phyloP scores from a whole-genome alignment of 2,329 filamentous ascomycete genomes.

The Fusarium metavorans region DNA sequence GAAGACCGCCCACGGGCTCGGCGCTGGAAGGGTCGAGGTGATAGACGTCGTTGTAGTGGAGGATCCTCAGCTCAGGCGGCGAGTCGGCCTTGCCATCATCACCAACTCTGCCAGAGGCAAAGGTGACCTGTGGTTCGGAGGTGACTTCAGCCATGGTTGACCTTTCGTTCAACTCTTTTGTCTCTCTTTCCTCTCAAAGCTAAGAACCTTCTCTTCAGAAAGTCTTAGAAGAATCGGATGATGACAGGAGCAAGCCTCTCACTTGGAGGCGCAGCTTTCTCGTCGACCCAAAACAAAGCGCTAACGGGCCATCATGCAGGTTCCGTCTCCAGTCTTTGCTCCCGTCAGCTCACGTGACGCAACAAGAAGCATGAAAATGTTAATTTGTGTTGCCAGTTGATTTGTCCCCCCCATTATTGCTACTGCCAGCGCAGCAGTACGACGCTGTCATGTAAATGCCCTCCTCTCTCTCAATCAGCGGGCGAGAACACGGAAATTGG shows the following conservation, averaged over 20 bases:
- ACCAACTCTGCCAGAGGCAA: slow-evolving; percentile 40
- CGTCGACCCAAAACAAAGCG: slow-evolving; percentile 17
- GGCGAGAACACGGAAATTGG: background rate
- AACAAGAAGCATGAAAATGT: background rate
- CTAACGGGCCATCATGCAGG: slow-evolving; percentile 37
- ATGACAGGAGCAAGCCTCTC: slow-evolving; percentile 29
- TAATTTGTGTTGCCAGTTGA: slow-evolving; percentile 31
- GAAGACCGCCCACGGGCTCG: slow-evolving; percentile 84
- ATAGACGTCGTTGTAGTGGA: slow-evolving; percentile 96
- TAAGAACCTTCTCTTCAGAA: background rate
- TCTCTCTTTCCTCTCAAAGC: too few species aligned
- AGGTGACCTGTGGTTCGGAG: slow-evolving; percentile 45
- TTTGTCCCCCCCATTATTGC: slow-evolving; percentile 14
- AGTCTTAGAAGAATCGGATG: slow-evolving; percentile 13
- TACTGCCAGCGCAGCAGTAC: slow-evolving; percentile 16
- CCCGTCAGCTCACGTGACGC: slow-evolving; percentile 33
- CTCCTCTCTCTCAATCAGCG: slow-evolving; percentile 18
- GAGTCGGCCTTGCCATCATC: slow-evolving; percentile 30
- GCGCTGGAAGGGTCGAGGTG: slow-evolving; percentile 82
- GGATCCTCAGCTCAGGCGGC: slow-evolving; percentile 77
- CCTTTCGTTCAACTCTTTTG: too few species aligned
- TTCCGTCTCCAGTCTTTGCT: slow-evolving; percentile 13
- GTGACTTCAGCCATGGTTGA: slow-evolving; percentile 39
- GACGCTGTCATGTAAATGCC: slow-evolving; percentile 4
- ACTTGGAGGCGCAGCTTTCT: slow-evolving; percentile 34